Percentiles rank a stretch among this genome's conserved stretches.
Evolutionary conservation across 495 filamentous ascomycete genomes (phyloP).

Genomic region (Podospora australis): DNA sequence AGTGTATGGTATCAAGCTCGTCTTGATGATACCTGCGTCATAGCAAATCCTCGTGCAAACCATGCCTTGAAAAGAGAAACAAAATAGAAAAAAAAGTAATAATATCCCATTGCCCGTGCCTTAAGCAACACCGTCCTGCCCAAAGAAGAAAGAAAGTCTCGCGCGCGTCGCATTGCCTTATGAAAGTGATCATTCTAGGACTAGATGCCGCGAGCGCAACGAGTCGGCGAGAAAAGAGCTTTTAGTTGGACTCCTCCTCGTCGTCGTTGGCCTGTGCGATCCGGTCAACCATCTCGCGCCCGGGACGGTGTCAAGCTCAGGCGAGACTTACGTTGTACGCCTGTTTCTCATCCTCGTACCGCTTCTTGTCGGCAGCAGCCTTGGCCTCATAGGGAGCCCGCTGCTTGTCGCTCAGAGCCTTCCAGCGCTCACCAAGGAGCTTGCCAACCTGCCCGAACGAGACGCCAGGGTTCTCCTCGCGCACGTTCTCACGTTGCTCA

Average conservation of each 20-base stretch:
- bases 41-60: conserved; percentile 29
- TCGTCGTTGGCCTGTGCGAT: conserved; percentile 43
- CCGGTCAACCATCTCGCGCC: conserved; percentile 9
- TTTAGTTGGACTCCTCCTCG: conserved; percentile 37
- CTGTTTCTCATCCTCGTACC: conserved; percentile 95
- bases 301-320: neutral
- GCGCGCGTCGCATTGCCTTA: conserved; percentile 16
- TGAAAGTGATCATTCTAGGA: conserved; percentile 23
- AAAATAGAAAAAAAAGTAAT: conserved; percentile 25
- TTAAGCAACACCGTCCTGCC: conserved; percentile 41
- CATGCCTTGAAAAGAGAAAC: conserved; percentile 18
- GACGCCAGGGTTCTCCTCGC: conserved; percentile 97
- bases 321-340: conserved; percentile 68
- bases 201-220: conserved; percentile 25
- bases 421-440: conserved; percentile 96
- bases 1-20: too few relatives aligned
- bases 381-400: conserved; percentile 91
- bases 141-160: conserved; percentile 33
- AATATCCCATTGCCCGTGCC: conserved; percentile 30
- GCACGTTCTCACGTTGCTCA: conserved; percentile 95
- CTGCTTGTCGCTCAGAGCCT: conserved; percentile 83
- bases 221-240: conserved; percentile 25
- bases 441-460: conserved; percentile 97
- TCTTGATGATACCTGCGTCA: conserved; percentile 11
- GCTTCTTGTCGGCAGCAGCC: conserved; percentile 94